Evolutionary conservation across 768 basidiomycete genomes (phyloP).

Genomic region (Amanita subjunquillea): DNA sequence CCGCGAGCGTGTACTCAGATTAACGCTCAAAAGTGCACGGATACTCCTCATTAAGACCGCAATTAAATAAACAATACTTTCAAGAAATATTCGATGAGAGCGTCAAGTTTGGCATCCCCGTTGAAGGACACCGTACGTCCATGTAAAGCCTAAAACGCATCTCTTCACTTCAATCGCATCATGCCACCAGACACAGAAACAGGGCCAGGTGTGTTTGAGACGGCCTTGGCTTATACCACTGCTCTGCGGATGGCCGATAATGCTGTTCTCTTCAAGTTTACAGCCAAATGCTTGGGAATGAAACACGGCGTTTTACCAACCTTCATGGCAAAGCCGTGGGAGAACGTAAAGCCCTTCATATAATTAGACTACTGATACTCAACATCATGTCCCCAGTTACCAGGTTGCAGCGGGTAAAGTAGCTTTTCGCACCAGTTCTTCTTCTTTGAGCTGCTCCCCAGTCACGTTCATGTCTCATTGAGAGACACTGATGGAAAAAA

Average conservation of each 20-base stretch:
- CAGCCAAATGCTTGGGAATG: slow-evolving; percentile 89
- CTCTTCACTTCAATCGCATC: neutral
- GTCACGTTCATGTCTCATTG: slow-evolving; percentile 89
- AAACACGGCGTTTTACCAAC: slow-evolving; percentile 82
- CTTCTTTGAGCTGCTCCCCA: slow-evolving; percentile 15
- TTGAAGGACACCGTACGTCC: slow-evolving; percentile 79
- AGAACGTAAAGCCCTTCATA: slow-evolving; percentile 46
- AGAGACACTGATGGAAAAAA: slow-evolving; percentile 60
- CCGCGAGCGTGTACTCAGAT: neutral
- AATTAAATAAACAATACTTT: slow-evolving; percentile 86
- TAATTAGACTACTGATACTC: neutral
- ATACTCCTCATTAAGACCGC: slow-evolving; percentile 86
- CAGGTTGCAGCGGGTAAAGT: slow-evolving; percentile 84
- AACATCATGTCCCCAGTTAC: slow-evolving; percentile 43
- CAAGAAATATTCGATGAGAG: slow-evolving; percentile 77
- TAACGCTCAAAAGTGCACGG: slow-evolving; percentile 69
- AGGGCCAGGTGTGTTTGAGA: slow-evolving; percentile 81
- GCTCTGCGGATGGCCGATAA: slow-evolving; percentile 84
- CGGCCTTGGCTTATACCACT: slow-evolving; percentile 76
- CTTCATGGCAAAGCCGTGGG: slow-evolving; percentile 99
- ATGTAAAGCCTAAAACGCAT: neutral
- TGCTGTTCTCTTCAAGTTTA: slow-evolving; percentile 85
- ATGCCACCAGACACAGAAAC: slow-evolving; percentile 75
- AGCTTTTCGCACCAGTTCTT: neutral
- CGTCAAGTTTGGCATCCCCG: slow-evolving; percentile 57